Conservation (phyloP, 2,329 filamentous ascomycete species). For the Lomentospora prolificans region DNA sequence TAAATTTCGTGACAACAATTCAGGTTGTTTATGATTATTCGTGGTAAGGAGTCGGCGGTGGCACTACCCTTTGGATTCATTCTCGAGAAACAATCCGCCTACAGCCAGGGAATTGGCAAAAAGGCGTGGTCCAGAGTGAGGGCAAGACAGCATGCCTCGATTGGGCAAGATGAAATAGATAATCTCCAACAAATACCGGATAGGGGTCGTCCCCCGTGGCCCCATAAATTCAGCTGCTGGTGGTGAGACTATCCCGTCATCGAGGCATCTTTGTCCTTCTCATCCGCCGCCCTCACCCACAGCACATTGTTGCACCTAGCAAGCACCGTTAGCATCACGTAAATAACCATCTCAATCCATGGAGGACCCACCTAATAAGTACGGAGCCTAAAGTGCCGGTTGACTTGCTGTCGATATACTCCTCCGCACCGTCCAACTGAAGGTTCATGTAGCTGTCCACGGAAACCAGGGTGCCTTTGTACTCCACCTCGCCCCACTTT, state of each 20-base stretch:
- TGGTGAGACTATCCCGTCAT: background rate
- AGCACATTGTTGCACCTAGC: constrained; percentile 1
- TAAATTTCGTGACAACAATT: no score
- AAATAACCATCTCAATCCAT: background rate
- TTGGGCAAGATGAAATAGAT: no score
- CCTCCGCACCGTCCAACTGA: constrained; percentile 80
- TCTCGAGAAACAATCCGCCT: no score
- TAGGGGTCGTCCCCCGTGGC: no score
- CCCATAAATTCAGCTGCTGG: background rate
- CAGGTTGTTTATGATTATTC: no score
- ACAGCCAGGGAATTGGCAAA: no score
- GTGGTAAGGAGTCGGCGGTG: no score
- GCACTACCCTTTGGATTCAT: no score
- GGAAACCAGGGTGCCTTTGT: constrained; percentile 85
- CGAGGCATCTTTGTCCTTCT: background rate
- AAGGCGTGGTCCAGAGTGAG: no score
- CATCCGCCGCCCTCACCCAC: constrained; percentile 1
- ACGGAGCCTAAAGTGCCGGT: constrained; percentile 83
- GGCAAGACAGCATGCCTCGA: no score
- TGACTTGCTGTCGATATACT: constrained; percentile 81
- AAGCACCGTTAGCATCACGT: background rate
- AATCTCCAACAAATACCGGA: no score
- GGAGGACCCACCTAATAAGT: constrained; percentile 63
- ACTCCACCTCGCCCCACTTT: constrained; percentile 97
- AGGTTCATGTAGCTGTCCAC: constrained; percentile 99